These are phyloP conservation scores for Claviceps cyperi DNA, from an alignment of 2,329 filamentous ascomycete genomes.

Conservation along the genomic window DNA sequence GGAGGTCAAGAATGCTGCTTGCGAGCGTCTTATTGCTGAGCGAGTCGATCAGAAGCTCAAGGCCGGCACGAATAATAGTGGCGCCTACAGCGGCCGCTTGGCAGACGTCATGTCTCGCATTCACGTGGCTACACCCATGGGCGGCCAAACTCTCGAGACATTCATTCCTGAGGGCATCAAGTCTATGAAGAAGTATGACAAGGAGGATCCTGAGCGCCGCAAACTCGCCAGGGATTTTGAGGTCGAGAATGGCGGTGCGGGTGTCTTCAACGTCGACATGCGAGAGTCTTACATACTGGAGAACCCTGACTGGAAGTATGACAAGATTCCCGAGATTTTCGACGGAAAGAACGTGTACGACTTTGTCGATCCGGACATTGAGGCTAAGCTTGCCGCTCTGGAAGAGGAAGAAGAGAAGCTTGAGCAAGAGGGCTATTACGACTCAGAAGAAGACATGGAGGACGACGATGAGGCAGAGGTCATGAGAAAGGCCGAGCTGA, in stretches of 20 bases:
- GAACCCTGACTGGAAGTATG: constrained; percentile 87
- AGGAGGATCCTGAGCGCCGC: constrained; percentile 69
- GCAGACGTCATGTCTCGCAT: constrained; percentile 88
- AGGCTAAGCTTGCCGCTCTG: constrained; percentile 75
- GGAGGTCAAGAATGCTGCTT: constrained; percentile 86
- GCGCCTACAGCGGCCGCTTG: constrained; percentile 64
- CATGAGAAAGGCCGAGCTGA: constrained; percentile 81
- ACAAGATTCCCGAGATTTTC: constrained; percentile 86
- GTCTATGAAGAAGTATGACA: constrained; percentile 76
- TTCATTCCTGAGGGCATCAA: constrained; percentile 81
- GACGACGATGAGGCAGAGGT: constrained; percentile 82
- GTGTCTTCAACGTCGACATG: constrained; percentile 90
- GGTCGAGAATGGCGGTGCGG: constrained; percentile 82
- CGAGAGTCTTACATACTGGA: constrained; percentile 78
- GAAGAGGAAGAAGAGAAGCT: constrained; percentile 93
- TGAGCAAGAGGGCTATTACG: constrained; percentile 85
- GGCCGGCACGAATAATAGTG: constrained; percentile 66
- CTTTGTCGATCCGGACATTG: constrained; percentile 93
- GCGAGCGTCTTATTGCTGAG: constrained; percentile 83
- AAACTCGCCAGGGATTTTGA: constrained; percentile 76
- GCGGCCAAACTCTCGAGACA: constrained; percentile 60
- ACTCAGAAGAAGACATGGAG: constrained; percentile 67
- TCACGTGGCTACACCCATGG: constrained; percentile 89
- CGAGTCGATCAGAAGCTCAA: constrained; percentile 93
- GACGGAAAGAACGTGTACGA: constrained; percentile 97